Evolutionary conservation across 768 basidiomycete genomes (phyloP).

Genomic region (Sutorius australiensis): DNA sequence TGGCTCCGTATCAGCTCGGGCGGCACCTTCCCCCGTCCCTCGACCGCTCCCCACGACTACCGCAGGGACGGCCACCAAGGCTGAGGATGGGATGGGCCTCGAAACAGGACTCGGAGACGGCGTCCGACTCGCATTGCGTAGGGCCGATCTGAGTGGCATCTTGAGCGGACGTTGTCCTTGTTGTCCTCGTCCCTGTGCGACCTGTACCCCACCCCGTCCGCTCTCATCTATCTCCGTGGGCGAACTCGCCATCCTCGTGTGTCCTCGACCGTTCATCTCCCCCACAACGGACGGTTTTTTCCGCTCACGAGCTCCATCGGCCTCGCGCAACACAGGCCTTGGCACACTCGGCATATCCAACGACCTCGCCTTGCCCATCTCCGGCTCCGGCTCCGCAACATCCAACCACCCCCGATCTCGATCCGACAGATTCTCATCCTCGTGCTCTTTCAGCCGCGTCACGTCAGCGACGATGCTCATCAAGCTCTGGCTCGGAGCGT

Average conservation of each 20-base stretch:
- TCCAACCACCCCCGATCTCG: neutral
- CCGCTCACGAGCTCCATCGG: neutral
- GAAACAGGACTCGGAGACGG: constrained; percentile 39
- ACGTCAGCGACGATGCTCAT: constrained; percentile 72
- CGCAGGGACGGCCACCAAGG: neutral
- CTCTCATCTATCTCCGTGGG: neutral
- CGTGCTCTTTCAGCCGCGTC: constrained; percentile 36
- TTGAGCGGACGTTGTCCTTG: constrained; percentile 32
- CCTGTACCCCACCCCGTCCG: neutral
- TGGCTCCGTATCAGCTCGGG: neutral
- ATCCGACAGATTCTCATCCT: neutral
- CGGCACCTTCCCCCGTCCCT: neutral
- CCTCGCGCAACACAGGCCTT: constrained; percentile 5
- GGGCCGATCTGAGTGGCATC: constrained; percentile 58
- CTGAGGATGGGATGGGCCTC: neutral
- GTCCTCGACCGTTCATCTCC: neutral
- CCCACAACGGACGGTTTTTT: neutral
- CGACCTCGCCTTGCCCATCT: constrained; percentile 8
- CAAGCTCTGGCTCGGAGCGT: constrained; percentile 36
- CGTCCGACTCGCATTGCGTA: constrained; percentile 50
- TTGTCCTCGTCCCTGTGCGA: neutral
- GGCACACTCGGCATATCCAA: constrained; percentile 26
- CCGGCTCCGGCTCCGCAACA: neutral
- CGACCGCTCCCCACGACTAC: neutral
- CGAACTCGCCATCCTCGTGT: constrained; percentile 2